phyloP scores from a whole-genome alignment of 495 filamentous ascomycete species.

The Penicillium samsonianum region DNA sequence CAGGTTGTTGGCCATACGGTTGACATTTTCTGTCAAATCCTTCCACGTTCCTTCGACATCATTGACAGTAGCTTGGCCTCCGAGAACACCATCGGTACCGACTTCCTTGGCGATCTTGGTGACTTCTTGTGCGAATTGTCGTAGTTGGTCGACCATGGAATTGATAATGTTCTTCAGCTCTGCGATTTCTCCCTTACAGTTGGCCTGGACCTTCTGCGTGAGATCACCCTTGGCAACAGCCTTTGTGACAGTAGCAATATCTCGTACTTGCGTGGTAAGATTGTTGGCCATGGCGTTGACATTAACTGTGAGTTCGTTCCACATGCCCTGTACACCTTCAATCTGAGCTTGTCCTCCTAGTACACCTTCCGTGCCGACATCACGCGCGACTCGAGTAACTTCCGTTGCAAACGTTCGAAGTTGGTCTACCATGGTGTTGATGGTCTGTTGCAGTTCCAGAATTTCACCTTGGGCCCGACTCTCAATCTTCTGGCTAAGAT shows the following conservation, averaged over 20 bases:
- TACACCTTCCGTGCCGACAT: conserved; percentile 96
- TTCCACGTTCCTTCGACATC: conserved; percentile 98
- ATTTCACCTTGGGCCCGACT: conserved; percentile 95
- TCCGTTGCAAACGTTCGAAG: conserved; percentile 95
- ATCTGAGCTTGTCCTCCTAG: conserved; percentile 97
- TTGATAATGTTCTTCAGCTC: conserved; percentile 98
- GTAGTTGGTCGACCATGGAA: conserved; percentile 97
- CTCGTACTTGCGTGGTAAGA: conserved; percentile 94
- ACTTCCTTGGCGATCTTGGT: conserved; percentile 98
- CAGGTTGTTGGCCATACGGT: conserved; percentile 98
- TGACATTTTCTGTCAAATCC: conserved; percentile 95
- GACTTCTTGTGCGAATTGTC: conserved; percentile 95
- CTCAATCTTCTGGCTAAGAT: conserved; percentile 94
- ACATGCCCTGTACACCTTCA: conserved; percentile 80
- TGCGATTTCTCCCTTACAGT: conserved; percentile 94
- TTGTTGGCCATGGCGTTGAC: conserved; percentile 99
- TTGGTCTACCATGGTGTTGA: conserved; percentile 99
- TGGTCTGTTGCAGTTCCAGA: conserved; percentile 92
- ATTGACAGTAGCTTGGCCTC: conserved; percentile 94
- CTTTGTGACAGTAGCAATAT: conserved; percentile 98
- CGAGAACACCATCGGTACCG: conserved; percentile 92
- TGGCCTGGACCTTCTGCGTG: conserved; percentile 94
- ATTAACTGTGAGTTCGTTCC: conserved; percentile 97
- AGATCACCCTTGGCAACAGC: conserved; percentile 95
- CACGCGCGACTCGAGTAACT: conserved; percentile 92